phyloP scores from a whole-genome alignment of 1,139 yeast genomes.

The Hemisphaericaspora lyxosophila region DNA sequence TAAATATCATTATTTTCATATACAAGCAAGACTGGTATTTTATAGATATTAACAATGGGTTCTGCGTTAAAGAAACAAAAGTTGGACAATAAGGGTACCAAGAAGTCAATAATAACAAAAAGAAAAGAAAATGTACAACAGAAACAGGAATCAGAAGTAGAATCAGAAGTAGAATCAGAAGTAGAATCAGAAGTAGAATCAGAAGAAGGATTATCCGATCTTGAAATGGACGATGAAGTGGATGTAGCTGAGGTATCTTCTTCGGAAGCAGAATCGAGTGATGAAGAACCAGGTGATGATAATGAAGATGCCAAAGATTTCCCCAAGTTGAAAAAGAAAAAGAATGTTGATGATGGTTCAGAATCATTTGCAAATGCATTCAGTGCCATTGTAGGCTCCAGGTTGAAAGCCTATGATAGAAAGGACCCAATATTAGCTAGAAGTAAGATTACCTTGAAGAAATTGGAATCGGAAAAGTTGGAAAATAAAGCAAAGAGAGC shows the following conservation, averaged over 20 bases:
- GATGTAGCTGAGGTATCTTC: conserved; percentile 17
- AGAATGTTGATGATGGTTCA: conserved; percentile 64
- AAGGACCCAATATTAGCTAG: conserved; percentile 87
- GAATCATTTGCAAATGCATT: conserved; percentile 79
- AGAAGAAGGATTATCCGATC: conserved; percentile 12
- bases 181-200: conserved; percentile 12
- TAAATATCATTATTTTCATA: too few species aligned
- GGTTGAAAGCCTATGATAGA: conserved; percentile 83
- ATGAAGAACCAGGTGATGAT: conserved; percentile 23
- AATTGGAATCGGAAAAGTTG: conserved; percentile 75
- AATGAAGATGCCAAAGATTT: conserved; percentile 36
- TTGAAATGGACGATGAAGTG: conserved; percentile 16
- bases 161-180: conserved; percentile 11
- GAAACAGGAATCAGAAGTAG: conserved; percentile 8
- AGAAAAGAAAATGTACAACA: conserved; percentile 5
- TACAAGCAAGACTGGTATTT: not conserved
- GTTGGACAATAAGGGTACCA: conserved; percentile 9
- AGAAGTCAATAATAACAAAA: conserved; percentile 6
- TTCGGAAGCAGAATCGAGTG: conserved; percentile 24
- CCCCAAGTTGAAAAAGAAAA: conserved; percentile 49
- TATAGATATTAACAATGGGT: conserved; percentile 7
- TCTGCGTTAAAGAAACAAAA: conserved; percentile 12
- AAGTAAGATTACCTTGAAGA: conserved; percentile 64
- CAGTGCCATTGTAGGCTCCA: conserved; percentile 79
- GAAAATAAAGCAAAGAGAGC: conserved; percentile 82